Evolutionary conservation across 176 grass and related monocot genomes (phyloP).

Genomic region (Musa troglodytarum): DNA sequence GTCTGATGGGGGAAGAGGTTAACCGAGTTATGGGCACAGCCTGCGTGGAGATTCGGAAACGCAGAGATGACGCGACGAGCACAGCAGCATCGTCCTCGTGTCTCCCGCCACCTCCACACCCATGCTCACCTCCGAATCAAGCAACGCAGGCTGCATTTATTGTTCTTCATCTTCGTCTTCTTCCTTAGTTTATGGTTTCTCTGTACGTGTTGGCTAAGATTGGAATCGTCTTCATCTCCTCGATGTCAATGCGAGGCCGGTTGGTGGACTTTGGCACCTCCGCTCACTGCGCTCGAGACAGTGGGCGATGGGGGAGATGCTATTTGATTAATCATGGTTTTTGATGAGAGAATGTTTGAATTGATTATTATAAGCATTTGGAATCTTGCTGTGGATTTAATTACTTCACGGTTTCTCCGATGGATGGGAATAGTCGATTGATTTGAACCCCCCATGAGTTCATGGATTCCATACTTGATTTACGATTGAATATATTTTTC

Average conservation of each 20-base stretch:
- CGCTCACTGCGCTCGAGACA: constrained; percentile 9
- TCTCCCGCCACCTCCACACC: neutral
- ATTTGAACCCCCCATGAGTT: too few species aligned
- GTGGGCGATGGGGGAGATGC: neutral
- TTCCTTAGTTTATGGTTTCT: neutral
- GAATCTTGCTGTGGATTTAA: neutral
- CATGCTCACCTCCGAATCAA: neutral
- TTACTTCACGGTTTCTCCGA: too few species aligned
- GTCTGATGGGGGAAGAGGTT: neutral
- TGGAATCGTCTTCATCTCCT: neutral
- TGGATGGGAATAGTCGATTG: too few species aligned
- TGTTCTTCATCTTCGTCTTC: neutral
- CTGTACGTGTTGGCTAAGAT: neutral
- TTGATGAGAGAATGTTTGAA: constrained; percentile 3
- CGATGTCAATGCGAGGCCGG: neutral
- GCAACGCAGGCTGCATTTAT: neutral
- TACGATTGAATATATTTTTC: too few species aligned
- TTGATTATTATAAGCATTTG: neutral
- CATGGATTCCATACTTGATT: too few species aligned
- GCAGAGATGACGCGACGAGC: neutral
- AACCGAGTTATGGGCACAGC: neutral
- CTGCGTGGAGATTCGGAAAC: neutral
- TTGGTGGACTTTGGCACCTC: neutral
- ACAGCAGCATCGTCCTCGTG: neutral
- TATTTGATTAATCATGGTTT: neutral